A percentile compares a stretch with the other conserved stretches of the same genome.
Conservation (phyloP, 345 rosid species). For the Melaleuca quinquenervia region DNA sequence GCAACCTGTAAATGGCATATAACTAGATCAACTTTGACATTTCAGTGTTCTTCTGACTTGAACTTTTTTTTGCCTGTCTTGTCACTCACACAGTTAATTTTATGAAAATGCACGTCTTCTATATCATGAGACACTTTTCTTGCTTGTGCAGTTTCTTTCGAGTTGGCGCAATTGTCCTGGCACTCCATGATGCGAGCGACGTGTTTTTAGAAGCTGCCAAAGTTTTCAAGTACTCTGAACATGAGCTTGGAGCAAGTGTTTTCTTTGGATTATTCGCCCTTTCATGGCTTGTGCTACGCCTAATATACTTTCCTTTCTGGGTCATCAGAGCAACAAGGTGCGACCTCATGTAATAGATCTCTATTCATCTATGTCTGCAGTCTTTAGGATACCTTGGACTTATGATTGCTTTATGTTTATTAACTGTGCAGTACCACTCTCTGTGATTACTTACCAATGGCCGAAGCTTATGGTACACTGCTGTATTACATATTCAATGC, state of each 20-base stretch:
- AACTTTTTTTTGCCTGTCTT: not conserved
- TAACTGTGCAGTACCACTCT: constrained; percentile 34
- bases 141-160: constrained; percentile 57
- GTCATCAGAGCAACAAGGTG: constrained; percentile 71
- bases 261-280: constrained; percentile 77
- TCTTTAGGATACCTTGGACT: constrained; percentile 1
- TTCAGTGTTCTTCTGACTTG: not conserved
- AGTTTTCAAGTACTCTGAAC: constrained; percentile 78
- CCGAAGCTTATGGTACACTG: constrained; percentile 14
- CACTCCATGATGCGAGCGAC: constrained; percentile 93
- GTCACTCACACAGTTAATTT: not conserved
- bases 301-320: constrained; percentile 90
- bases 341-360: constrained; percentile 3
- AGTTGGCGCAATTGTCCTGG: constrained; percentile 77
- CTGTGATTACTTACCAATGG: constrained; percentile 36
- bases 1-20: not conserved
- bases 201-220: constrained; percentile 91
- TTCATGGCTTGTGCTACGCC: constrained; percentile 79
- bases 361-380: not conserved
- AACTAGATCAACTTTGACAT: not conserved
- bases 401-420: not conserved
- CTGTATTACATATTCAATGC: constrained; percentile 83
- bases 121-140: not conserved
- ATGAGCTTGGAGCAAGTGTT: constrained; percentile 82
- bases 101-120: not conserved